Percentiles rank a stretch among this genome's conserved stretches.
Conservation (phyloP, 2,329 filamentous ascomycete species). For the Sodiomyces alkalinus region DNA sequence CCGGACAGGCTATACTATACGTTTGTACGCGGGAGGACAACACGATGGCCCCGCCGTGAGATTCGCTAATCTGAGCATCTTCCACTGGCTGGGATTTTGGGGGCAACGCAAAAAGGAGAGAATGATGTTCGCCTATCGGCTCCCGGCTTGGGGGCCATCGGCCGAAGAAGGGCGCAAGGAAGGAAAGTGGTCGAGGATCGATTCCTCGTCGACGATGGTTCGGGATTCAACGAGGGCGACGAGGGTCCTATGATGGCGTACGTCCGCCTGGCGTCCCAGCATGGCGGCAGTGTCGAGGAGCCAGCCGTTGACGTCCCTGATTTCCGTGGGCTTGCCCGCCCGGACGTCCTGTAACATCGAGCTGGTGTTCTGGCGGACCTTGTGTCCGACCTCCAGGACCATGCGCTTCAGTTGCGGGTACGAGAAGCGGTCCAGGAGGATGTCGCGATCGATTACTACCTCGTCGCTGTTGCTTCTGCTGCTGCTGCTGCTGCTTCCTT, state of each 20-base stretch:
- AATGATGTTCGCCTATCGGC: too few relatives aligned
- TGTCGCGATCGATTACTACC: background rate
- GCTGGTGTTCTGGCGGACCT: conserved; percentile 38
- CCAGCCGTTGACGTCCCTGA: conserved; percentile 46
- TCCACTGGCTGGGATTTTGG: background rate
- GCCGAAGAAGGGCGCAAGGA: too few relatives aligned
- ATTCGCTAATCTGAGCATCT: background rate
- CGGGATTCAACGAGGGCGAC: conserved; percentile 26
- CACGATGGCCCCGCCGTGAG: too few relatives aligned
- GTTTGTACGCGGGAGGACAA: too few relatives aligned
- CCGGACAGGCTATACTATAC: too few relatives aligned
- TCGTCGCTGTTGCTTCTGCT: background rate
- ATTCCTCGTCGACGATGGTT: conserved; percentile 15
- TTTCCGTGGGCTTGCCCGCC: conserved; percentile 36
- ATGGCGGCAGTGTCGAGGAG: conserved; percentile 29
- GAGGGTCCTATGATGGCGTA: conserved; percentile 24
- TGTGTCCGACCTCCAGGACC: conserved; percentile 30
- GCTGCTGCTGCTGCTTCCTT: too few relatives aligned
- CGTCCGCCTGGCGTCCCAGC: conserved; percentile 17
- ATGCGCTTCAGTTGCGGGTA: conserved; percentile 23
- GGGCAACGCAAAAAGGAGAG: too few relatives aligned
- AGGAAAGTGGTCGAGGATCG: conserved; percentile 16
- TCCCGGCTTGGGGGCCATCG: too few relatives aligned
- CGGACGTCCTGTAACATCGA: conserved; percentile 47
- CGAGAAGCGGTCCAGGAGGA: conserved; percentile 27